Base-by-base conservation (phyloP, 129 eudicot species). In the Chrysanthemum makinoi region DNA sequence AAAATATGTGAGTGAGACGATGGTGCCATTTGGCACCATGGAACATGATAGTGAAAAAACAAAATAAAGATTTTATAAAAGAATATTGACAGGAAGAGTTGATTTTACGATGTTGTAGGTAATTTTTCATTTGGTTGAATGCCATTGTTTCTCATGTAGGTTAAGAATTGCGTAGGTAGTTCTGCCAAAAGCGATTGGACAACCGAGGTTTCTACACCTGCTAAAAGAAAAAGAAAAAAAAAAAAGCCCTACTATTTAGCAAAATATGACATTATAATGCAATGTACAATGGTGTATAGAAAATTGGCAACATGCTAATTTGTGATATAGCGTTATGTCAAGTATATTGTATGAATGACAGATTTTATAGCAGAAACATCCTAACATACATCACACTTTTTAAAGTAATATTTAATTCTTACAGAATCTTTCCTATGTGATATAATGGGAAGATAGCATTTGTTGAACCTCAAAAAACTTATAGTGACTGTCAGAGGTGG, bases 131-230 rank as follows among this genome's bases (percentile, higher is more conserved):
- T 76, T 54, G 98, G 98, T 50, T 66, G 76, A 65, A 92, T 85
- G 60, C 79, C 83, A 75, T 91, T 84, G 77, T 75, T 74, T 74
- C 95, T 83, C 89, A 92, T 82, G 91, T 89, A 92, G 12, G 86
- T 71, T 79, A 92, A 81, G 80, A 92, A 87, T 76, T 92, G 98
- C 50, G 95, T 49, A 28, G 98, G 98, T 59, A 92, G 73, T 83
- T 92, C 98, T 28, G 95, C 98, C 51, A 92, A 71, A 75, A 92
- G 91, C 10, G 98, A 83, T 84, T 92, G 95, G 69, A 83, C 98
- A 39, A 89, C 87, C 5, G 96, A 92, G 65, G 82, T 59, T 53
- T 89, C 96, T 83, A 86, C 98, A 68, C 83, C 98, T 91, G 86
- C 65, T 69, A 55, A 52, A 4, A 1, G 17, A 54, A 48, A 64